Base-by-base conservation (phyloP, 2,329 filamentous ascomycete species). In the Fusarium nodosum region DNA sequence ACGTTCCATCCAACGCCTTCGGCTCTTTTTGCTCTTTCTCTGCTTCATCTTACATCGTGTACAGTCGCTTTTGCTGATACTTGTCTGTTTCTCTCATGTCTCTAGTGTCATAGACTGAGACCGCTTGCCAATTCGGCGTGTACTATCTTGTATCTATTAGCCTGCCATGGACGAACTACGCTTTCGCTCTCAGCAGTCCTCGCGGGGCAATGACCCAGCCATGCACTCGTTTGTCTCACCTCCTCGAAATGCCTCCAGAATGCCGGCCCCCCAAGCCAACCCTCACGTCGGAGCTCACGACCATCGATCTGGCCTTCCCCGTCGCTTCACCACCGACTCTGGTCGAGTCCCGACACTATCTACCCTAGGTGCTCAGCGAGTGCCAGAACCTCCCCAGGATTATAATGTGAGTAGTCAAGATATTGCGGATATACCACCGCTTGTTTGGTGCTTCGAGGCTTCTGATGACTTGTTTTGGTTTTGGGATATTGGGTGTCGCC, bases 311-410 rank as follows among this genome's bases (percentile, higher is more conserved):
- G 90, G 90, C 74, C 85, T 98, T 78, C 93, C 94, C 81, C 91
- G 95, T 77, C 91, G 95, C 77, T 98, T 98, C 82, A 98, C 95
- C 69, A 96, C 94, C 60, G 97, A 97, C 82, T 90, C 93, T 82
- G 86, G 93, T 81, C 87, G 94, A 86, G 84, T 95, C 81, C 91
- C 92, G 79, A 93, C 91, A 78, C 83, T 93, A 81, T 88, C 86
- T 60, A 87, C 88, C 48, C 51, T 74, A 48, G 61, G 59, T 42
- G 53, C 66, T 72, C 81, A 83, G 73, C 84, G 85, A 67, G 79
- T 77, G 38, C 80, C 82, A 52, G 86, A 86, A 57, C 74, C 81
- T 24, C 60, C 74, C 59, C 83, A 85, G 74, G 86, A 88, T 67
- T 86, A 86, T 75, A 76, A 77, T 53, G 80, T 82, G 74, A 73